phyloP scores from a whole-genome alignment of 2,329 filamentous ascomycete species.

The Coniochaeta prunicola region DNA sequence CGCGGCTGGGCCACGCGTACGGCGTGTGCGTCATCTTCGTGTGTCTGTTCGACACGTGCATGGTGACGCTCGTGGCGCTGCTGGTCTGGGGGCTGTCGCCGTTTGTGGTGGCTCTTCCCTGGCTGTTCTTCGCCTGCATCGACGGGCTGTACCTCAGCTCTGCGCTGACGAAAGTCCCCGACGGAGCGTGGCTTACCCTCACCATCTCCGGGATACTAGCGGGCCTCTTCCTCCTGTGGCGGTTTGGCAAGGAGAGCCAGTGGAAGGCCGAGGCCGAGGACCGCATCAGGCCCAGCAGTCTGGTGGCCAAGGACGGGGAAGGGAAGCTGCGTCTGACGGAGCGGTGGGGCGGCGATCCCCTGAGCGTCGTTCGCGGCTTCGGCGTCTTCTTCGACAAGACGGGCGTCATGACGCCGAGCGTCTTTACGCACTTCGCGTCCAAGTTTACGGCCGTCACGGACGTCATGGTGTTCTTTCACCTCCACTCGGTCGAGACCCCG shows the following conservation, averaged over 20 bases:
- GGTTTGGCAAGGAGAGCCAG: constrained; percentile 71
- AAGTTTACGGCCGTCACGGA: constrained; percentile 64
- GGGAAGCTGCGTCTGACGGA: constrained; percentile 5
- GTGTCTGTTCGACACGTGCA: constrained; percentile 69
- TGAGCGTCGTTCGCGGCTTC: constrained; percentile 45
- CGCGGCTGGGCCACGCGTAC: constrained; percentile 65
- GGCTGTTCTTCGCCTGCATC: constrained; percentile 56
- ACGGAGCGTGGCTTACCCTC: constrained; percentile 73
- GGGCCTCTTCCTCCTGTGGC: constrained; percentile 64
- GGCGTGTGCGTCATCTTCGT: constrained; percentile 76
- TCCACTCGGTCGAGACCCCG: constrained; percentile 56
- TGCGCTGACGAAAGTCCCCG: constrained; percentile 63
- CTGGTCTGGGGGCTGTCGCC: constrained; percentile 63
- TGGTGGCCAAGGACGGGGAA: constrained; percentile 14
- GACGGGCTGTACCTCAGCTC: constrained; percentile 66
- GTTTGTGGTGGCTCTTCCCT: constrained; percentile 52
- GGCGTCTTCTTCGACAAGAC: constrained; percentile 75
- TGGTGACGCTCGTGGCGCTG: constrained; percentile 65
- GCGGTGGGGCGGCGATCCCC: constrained; percentile 32
- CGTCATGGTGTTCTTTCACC: constrained; percentile 67
- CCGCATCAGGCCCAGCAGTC: constrained; percentile 39
- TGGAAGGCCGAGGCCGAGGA: constrained; percentile 64
- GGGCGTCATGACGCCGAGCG: constrained; percentile 41
- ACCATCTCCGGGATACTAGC: constrained; percentile 56
- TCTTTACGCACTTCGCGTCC: constrained; percentile 65